These are phyloP conservation scores for Noccaea bulbosa DNA, from an alignment of 345 rosid species.

Conservation along the genomic window DNA sequence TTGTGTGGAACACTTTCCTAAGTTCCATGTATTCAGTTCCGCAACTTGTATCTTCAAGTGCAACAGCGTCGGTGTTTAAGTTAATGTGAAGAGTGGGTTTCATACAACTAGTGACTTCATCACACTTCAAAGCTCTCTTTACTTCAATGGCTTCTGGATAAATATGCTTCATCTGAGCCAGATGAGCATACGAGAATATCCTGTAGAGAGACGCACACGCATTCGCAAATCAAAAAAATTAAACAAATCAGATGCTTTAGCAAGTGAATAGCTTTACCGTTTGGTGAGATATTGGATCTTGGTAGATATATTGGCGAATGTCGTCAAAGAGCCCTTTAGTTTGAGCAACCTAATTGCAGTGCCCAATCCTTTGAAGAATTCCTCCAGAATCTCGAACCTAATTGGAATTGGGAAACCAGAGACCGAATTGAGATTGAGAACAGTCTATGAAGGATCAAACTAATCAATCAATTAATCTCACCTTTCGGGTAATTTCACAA, in stretches of 20 bases:
- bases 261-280: constrained; percentile 49
- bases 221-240: background rate
- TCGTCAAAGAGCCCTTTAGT: constrained; percentile 61
- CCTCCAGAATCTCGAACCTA: constrained; percentile 61
- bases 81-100: constrained; percentile 74
- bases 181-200: constrained; percentile 65
- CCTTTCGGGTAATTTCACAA: constrained; percentile 52
- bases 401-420: background rate
- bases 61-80: constrained; percentile 54
- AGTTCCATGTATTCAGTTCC: constrained; percentile 53
- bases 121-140: constrained; percentile 58
- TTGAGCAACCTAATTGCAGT: constrained; percentile 59
- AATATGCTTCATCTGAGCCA: constrained; percentile 80
- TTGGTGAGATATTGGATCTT: constrained; percentile 71
- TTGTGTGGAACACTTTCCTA: constrained; percentile 61
- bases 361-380: constrained; percentile 66
- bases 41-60: constrained; percentile 44
- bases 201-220: constrained; percentile 46
- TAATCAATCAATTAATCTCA: constrained; percentile 20
- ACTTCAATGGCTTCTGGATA: constrained; percentile 77
- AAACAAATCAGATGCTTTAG: background rate
- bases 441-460: background rate
- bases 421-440: background rate
- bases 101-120: constrained; percentile 70
- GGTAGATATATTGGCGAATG: constrained; percentile 61